A percentile compares a stretch with the other conserved stretches of the same genome.
Conservation (phyloP, 164 flowering plant genomes). For the Berberis thunbergii region DNA sequence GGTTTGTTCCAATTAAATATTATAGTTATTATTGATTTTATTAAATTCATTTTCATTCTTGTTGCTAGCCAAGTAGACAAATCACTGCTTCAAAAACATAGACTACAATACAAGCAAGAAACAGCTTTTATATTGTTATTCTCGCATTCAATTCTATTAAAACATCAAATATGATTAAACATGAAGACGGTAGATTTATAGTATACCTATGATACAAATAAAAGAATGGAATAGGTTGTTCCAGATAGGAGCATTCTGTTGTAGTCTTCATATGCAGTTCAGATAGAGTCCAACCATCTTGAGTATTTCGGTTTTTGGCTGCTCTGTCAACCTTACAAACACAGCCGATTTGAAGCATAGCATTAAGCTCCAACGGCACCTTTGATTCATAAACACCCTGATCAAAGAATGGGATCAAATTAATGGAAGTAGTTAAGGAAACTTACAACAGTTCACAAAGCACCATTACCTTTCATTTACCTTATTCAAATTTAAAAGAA, state of each 20-base stretch:
- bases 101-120: no score
- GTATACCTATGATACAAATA: slow-evolving; percentile 89
- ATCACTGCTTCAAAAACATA: no score
- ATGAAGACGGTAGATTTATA: no score
- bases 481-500: no score
- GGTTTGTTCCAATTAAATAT: no score
- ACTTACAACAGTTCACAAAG: no score
- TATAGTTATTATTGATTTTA: no score
- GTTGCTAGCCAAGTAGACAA: no score
- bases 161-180: no score
- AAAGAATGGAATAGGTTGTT: slow-evolving; percentile 62
- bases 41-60: no score
- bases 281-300: slow-evolving; percentile 64
- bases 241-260: slow-evolving; percentile 85
- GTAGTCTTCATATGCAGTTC: slow-evolving; percentile 99
- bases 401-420: slow-evolving; percentile 12
- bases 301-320: slow-evolving; percentile 49
- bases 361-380: slow-evolving; percentile 68
- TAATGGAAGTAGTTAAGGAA: neutral
- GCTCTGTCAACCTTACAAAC: slow-evolving; percentile 88
- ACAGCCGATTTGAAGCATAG: slow-evolving; percentile 82
- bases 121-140: no score
- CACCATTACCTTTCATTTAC: no score
- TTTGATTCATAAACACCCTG: slow-evolving; percentile 96
- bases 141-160: neutral